These are phyloP conservation scores for Tausonia pullulans DNA, from an alignment of 1,284 basidiomycete species.

Conservation along the genomic window DNA sequence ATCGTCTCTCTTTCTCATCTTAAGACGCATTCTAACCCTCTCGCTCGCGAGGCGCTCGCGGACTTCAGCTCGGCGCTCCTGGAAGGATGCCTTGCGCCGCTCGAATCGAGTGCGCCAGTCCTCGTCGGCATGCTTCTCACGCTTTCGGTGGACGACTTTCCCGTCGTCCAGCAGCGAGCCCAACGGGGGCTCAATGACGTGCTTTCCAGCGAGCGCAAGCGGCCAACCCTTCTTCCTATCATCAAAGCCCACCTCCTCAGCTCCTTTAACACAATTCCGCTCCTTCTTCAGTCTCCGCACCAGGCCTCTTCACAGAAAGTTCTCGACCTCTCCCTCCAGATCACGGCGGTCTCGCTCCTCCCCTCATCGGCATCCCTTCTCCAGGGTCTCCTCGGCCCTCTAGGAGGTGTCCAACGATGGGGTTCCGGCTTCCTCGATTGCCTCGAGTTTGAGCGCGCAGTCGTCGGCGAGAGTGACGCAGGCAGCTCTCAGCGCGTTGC, in stretches of 20 bases:
- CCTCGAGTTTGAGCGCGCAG: constrained; percentile 54
- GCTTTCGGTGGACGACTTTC: constrained; percentile 46
- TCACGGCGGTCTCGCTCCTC: constrained; percentile 57
- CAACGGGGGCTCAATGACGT: constrained; percentile 41
- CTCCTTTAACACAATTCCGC: constrained; percentile 61
- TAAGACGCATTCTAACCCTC: constrained; percentile 48
- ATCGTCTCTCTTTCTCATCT: constrained; percentile 28
- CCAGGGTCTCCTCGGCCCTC: constrained; percentile 53
- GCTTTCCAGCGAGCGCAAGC: constrained; percentile 40
- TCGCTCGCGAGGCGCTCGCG: constrained; percentile 49
- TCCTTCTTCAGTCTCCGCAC: constrained; percentile 53
- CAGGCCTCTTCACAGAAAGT: constrained; percentile 47
- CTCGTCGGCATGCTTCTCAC: constrained; percentile 58
- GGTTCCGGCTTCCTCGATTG: constrained; percentile 68
- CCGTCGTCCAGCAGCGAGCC: constrained; percentile 46
- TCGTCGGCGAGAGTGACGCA: constrained; percentile 28
- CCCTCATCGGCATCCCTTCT: constrained; percentile 19
- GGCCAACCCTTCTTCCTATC: background rate
- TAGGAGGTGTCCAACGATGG: constrained; percentile 77
- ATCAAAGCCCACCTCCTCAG: constrained; percentile 38
- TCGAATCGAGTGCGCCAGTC: constrained; percentile 53
- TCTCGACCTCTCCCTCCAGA: constrained; percentile 50
- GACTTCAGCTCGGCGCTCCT: constrained; percentile 48
- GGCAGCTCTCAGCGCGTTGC: constrained; percentile 34
- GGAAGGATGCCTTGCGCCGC: constrained; percentile 44